Percentiles rank a stretch among this genome's conserved stretches.
Evolutionary conservation across 306 rosid genomes (phyloP).

Genomic region (Astragalus membranaceus): DNA sequence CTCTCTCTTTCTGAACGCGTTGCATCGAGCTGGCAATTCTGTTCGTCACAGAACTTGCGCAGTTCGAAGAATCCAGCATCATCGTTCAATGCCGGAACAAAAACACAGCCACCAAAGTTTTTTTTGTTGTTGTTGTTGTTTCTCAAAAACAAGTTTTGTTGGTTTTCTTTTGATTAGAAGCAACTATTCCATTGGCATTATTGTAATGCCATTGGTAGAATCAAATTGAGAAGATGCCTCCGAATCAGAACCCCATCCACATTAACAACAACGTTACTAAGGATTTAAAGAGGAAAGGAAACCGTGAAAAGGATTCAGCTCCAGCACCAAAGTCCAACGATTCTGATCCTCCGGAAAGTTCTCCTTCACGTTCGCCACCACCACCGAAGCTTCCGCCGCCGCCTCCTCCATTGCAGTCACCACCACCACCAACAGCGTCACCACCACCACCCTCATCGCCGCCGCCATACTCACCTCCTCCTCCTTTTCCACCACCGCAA

Average conservation of each 20-base stretch:
- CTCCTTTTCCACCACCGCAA: not conserved
- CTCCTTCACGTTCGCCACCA: not conserved
- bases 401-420: not conserved
- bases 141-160: not conserved
- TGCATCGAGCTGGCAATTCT: conserved; percentile 33
- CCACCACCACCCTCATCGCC: not conserved
- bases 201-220: too few relatives aligned
- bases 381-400: conserved; percentile 10
- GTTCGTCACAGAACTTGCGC: conserved; percentile 31
- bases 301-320: not conserved
- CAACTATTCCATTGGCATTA: not conserved
- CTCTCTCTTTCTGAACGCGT: not conserved
- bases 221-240: too few relatives aligned
- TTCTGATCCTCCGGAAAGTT: not conserved
- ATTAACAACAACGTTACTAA: not conserved
- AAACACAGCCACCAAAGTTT: not conserved
- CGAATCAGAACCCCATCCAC: not conserved
- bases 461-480: not conserved
- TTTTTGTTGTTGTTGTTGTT: not conserved
- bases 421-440: not conserved
- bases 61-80: conserved; percentile 25
- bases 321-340: not conserved
- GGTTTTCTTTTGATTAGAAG: not conserved
- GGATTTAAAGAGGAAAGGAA: not conserved
- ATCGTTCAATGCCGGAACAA: conserved; percentile 6